A percentile compares a stretch with the other conserved stretches of the same genome.
These are phyloP conservation scores for Akanthomyces lecanii DNA, from an alignment of 2,329 filamentous ascomycete species.

Conservation along the genomic window DNA sequence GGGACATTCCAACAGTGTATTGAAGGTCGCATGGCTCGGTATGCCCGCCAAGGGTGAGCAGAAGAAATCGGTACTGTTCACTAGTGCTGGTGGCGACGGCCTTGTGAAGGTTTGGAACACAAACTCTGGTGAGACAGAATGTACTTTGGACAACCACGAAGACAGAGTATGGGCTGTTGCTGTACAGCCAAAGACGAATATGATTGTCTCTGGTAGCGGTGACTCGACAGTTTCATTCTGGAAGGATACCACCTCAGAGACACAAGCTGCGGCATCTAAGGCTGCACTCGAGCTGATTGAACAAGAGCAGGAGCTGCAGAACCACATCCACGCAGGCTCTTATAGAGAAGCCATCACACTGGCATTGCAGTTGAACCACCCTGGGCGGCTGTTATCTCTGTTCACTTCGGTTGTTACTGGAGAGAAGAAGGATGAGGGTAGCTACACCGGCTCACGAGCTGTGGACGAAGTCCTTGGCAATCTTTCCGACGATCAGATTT, in stretches of 20 bases:
- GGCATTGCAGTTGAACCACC: conserved; percentile 90
- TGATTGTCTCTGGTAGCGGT: conserved; percentile 83
- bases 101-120: conserved; percentile 96
- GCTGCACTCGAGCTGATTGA: conserved; percentile 78
- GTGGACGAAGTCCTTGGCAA: conserved; percentile 82
- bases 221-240: conserved; percentile 95
- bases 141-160: conserved; percentile 93
- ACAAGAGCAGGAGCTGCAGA: conserved; percentile 90
- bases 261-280: conserved; percentile 67
- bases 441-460: conserved; percentile 58
- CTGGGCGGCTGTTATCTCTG: conserved; percentile 75
- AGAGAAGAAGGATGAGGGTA: conserved; percentile 55
- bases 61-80: conserved; percentile 65
- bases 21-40: conserved; percentile 87
- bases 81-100: conserved; percentile 87
- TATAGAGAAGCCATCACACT: conserved; percentile 92
- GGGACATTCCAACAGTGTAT: conserved; percentile 89
- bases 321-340: conserved; percentile 81
- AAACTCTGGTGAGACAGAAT: conserved; percentile 75
- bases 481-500: conserved; percentile 81
- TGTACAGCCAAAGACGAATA: conserved; percentile 63
- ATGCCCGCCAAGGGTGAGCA: conserved; percentile 46
- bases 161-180: conserved; percentile 92
- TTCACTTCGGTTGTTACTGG: conserved; percentile 75
- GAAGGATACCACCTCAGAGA: conserved; percentile 83